Evolutionary conservation across 2,329 filamentous ascomycete species (phyloP).

Genomic region (Albophoma yamanashiensis): DNA sequence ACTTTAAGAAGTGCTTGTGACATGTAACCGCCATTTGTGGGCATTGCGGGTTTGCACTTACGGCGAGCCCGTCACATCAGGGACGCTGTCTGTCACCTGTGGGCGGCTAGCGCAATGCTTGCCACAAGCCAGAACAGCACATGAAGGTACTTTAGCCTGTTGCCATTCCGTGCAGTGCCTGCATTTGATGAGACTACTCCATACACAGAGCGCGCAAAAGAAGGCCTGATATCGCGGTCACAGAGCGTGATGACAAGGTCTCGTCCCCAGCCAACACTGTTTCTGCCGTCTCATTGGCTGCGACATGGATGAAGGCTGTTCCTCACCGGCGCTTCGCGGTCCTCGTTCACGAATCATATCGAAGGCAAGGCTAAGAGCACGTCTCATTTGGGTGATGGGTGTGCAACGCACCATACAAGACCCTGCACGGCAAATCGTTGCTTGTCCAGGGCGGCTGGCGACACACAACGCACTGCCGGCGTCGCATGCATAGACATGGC

Average conservation of each 20-base stretch:
- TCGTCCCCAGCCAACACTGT: neutral
- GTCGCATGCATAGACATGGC: conserved; percentile 4
- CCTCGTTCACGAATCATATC: conserved; percentile 15
- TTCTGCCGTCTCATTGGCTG: conserved; percentile 13
- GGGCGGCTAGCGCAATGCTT: neutral
- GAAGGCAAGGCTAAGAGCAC: neutral
- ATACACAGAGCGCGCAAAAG: neutral
- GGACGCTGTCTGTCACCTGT: neutral
- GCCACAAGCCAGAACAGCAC: neutral
- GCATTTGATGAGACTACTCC: too few relatives aligned
- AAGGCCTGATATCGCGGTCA: neutral
- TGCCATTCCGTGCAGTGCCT: too few relatives aligned
- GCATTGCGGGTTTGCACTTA: neutral
- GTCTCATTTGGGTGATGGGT: neutral
- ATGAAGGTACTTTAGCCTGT: too few relatives aligned
- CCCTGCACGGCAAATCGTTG: neutral
- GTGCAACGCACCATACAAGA: neutral
- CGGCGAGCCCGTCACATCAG: neutral
- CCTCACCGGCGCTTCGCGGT: conserved; percentile 18
- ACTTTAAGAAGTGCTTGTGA: neutral
- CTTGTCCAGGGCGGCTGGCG: neutral
- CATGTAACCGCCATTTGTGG: neutral
- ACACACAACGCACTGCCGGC: conserved; percentile 7
- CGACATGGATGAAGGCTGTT: conserved; percentile 9
- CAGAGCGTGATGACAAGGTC: neutral